These are phyloP conservation scores for Chaetoceros muelleri DNA, from an alignment of 108 stramenopile species.

Conservation along the genomic window DNA sequence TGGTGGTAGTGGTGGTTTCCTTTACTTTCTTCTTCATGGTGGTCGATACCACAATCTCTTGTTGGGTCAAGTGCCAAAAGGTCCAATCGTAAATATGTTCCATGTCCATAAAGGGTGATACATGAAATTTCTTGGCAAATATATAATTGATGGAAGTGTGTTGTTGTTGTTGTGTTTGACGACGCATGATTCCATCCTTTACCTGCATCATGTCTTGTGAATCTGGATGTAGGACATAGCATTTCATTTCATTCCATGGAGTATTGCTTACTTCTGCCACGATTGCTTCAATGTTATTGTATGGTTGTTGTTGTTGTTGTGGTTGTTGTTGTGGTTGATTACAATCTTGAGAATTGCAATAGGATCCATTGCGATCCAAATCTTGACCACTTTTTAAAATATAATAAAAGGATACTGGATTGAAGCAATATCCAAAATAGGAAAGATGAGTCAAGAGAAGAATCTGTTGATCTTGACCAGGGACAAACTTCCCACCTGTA, in stretches of 20 bases:
- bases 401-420: constrained; percentile 81
- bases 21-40: constrained; percentile 2
- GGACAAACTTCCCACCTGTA: constrained; percentile 37
- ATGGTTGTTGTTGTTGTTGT: constrained; percentile 8
- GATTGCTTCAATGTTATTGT: constrained; percentile 41
- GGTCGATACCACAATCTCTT: neutral
- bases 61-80: constrained; percentile 27
- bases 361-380: neutral
- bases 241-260: constrained; percentile 92
- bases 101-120: constrained; percentile 98
- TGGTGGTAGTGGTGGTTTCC: neutral
- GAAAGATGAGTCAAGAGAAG: constrained; percentile 57
- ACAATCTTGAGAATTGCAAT: constrained; percentile 1
- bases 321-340: neutral
- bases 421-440: constrained; percentile 87
- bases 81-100: constrained; percentile 87
- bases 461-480: constrained; percentile 23
- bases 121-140: constrained; percentile 87
- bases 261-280: constrained; percentile 93
- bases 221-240: constrained; percentile 79
- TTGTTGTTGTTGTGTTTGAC: neutral
- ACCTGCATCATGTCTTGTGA: constrained; percentile 34
- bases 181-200: constrained; percentile 7
- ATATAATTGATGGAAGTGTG: constrained; percentile 10
- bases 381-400: constrained; percentile 26